Percentiles rank a stretch among this genome's conserved stretches.
Evolutionary conservation across 805 yeast genomes (phyloP).

Genomic region (Candida methanosorbosa): DNA sequence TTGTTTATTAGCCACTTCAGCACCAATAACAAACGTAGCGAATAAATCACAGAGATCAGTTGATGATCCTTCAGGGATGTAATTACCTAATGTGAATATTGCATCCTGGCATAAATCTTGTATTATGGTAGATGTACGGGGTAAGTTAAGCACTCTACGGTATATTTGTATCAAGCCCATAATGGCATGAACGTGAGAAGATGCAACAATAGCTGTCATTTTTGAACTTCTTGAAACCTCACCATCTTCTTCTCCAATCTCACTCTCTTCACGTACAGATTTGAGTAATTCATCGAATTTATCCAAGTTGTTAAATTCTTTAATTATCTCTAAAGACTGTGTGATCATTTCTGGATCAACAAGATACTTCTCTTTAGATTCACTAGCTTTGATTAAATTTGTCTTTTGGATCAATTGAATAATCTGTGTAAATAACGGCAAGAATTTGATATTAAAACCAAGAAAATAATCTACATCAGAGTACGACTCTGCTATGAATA

Average conservation of each 20-base stretch:
- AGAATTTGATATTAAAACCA: constrained; percentile 58
- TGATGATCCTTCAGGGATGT: constrained; percentile 36
- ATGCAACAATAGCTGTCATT: constrained; percentile 24
- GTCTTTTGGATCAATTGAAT: constrained; percentile 28
- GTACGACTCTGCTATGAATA: constrained; percentile 17
- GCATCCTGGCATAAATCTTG: constrained; percentile 38
- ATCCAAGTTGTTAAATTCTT: constrained; percentile 20
- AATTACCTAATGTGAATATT: constrained; percentile 24
- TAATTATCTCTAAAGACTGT: constrained; percentile 32
- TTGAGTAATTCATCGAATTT: constrained; percentile 5
- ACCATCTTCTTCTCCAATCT: too few relatives aligned
- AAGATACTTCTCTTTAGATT: neutral
- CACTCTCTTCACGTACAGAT: too few relatives aligned
- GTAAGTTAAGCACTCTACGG: constrained; percentile 43
- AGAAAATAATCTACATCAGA: constrained; percentile 49
- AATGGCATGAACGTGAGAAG: constrained; percentile 44
- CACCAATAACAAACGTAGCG: constrained; percentile 49
- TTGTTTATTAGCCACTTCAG: constrained; percentile 37
- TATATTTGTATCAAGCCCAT: constrained; percentile 50
- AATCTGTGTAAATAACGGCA: constrained; percentile 50
- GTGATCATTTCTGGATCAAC: constrained; percentile 15
- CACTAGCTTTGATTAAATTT: constrained; percentile 10
- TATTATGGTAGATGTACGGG: constrained; percentile 35
- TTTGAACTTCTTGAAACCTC: neutral
- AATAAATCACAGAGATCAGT: constrained; percentile 50